These are phyloP conservation scores for Trichosanthes truncata DNA, from an alignment of 306 rosid species.

Conservation along the genomic window DNA sequence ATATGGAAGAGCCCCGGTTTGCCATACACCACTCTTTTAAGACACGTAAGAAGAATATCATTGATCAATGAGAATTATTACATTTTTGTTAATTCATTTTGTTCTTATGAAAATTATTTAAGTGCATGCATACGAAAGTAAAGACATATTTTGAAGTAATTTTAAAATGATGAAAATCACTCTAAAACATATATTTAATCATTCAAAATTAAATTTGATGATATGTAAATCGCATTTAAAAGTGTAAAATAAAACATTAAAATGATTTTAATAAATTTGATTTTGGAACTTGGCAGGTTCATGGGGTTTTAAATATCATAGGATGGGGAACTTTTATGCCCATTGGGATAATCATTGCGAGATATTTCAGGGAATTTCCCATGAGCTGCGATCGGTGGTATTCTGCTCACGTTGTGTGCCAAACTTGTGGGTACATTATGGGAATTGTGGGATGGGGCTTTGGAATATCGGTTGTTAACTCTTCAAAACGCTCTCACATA, in stretches of 20 bases:
- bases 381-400: conserved; percentile 27
- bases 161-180: too few species aligned
- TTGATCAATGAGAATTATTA: too few species aligned
- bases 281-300: conserved; percentile 12
- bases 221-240: too few species aligned
- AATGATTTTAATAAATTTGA: too few species aligned
- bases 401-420: conserved; percentile 27
- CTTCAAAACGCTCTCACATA: conserved; percentile 16
- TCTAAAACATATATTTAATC: too few species aligned
- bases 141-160: too few species aligned
- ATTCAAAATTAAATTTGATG: too few species aligned
- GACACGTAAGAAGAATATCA: background rate
- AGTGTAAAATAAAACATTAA: too few species aligned
- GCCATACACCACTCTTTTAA: background rate
- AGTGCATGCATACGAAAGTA: too few species aligned
- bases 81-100: background rate
- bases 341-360: conserved; percentile 39
- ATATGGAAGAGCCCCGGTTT: background rate
- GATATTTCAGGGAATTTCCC: conserved; percentile 32
- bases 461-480: conserved; percentile 15
- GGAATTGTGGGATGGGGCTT: conserved; percentile 46
- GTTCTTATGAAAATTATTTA: too few species aligned
- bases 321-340: conserved; percentile 62
- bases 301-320: conserved; percentile 24
- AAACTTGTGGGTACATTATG: conserved; percentile 30